Base-by-base conservation (phyloP, 139 green algal genomes). In the Auxenochlorella pyrenoidosa region DNA sequence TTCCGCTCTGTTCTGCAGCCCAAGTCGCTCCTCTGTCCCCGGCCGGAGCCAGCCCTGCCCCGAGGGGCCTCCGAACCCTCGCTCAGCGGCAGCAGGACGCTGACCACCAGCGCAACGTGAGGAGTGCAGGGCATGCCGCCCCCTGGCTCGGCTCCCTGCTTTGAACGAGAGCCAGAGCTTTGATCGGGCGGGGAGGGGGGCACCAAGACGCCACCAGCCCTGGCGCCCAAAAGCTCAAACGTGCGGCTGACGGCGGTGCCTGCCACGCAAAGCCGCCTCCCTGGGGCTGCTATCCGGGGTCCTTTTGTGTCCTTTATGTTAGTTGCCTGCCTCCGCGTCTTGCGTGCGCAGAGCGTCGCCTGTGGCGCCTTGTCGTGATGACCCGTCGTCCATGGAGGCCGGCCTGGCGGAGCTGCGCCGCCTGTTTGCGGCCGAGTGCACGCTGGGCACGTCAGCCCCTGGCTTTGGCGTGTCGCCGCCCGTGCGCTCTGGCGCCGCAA, bases 391-490 rank as follows among this genome's bases (percentile, higher is more conserved):
- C 15, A 30, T 83, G 78, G 78, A 83, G 54, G 78, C 78, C 6
- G 78, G 78, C 78, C 78, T 83, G 36, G 78, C 51, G 0, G 78
- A 83, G 51, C 78, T 83, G 51, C 78, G 78, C 22, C 78, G 78
- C 78, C 18, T 83, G 51, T 83, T 83, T 83, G 78, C 78, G 15
- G 36, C 78, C n/a, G 78, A 83, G 34, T 83, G 78, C 34, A 72
- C 78, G 5, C 78, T 83, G 47, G 78, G 78, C 78, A 83, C 54
- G 32, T 83, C 78, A 22, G 78, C 51, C 3, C 78, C 78, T n/a
- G 78, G 78, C n/a, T 83, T 83, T 83, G 78, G 78, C 51, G 78
- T 83, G n/a, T 83, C 78, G 12, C 78, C 78, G 51, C 78, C 78
- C 18, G 54, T 83, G 78, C 78, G 78, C 51, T 72, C 78, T 16